Conservation (phyloP, 495 filamentous ascomycete genomes). For the Talaromyces stipitatus region DNA sequence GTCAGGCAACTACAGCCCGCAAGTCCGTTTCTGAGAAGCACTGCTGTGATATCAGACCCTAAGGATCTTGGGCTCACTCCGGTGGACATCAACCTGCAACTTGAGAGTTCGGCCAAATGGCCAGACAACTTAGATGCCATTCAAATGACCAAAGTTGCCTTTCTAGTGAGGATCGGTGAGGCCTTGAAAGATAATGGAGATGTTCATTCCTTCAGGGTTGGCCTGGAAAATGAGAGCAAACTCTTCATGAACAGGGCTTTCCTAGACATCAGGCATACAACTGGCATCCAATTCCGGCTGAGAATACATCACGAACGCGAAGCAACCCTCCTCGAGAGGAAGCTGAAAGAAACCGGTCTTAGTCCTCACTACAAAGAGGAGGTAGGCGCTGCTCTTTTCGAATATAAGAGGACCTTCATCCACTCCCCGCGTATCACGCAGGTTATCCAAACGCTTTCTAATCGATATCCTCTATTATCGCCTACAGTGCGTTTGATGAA, state of each 20-base stretch:
- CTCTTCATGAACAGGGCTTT: conserved; percentile 71
- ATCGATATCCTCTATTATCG: conserved; percentile 72
- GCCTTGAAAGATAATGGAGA: conserved; percentile 51
- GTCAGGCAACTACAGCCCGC: conserved; percentile 69
- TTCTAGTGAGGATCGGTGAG: conserved; percentile 73
- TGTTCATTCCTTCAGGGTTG: conserved; percentile 53
- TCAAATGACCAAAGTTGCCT: conserved; percentile 87
- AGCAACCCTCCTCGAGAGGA: conserved; percentile 67
- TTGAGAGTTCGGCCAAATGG: conserved; percentile 91
- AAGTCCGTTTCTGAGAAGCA: conserved; percentile 63
- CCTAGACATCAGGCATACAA: conserved; percentile 68
- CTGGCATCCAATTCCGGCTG: conserved; percentile 51
- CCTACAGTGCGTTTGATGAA: conserved; percentile 84
- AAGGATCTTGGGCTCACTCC: conserved; percentile 29
- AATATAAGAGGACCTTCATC: conserved; percentile 63
- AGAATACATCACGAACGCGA: conserved; percentile 74
- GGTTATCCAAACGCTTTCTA: conserved; percentile 67
- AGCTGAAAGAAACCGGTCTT: conserved; percentile 61
- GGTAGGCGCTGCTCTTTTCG: conserved; percentile 56
- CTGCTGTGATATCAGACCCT: conserved; percentile 39
- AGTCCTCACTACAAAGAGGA: conserved; percentile 57
- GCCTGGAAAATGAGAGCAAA: conserved; percentile 66
- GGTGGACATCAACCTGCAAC: conserved; percentile 71
- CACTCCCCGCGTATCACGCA: conserved; percentile 73
- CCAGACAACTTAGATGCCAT: conserved; percentile 85